These are phyloP conservation scores for Russula emetica DNA, from an alignment of 768 basidiomycete species.

Conservation along the genomic window DNA sequence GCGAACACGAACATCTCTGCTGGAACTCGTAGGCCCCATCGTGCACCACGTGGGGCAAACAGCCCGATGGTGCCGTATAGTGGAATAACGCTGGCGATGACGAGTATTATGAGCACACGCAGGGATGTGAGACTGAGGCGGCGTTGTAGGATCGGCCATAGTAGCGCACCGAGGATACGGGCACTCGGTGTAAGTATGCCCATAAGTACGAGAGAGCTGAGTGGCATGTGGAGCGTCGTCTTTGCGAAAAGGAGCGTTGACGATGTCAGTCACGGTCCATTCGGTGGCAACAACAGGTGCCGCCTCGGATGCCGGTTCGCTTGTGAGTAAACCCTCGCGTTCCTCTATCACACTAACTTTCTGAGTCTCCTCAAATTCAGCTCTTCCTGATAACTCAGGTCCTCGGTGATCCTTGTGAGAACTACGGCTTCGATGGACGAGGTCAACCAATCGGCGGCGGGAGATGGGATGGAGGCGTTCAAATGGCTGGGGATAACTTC, in stretches of 20 bases:
- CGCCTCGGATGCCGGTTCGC: background rate
- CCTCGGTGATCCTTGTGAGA: conserved; percentile 85
- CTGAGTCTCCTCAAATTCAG: conserved; percentile 37
- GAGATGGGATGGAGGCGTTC: conserved; percentile 77
- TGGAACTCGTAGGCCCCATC: conserved; percentile 68
- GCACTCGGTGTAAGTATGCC: conserved; percentile 72
- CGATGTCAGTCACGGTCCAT: conserved; percentile 67
- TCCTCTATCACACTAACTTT: conserved; percentile 16
- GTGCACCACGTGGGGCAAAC: conserved; percentile 43
- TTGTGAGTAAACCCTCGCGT: conserved; percentile 22
- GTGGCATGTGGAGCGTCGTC: conserved; percentile 75
- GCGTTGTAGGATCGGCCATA: conserved; percentile 72
- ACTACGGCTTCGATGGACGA: conserved; percentile 72
- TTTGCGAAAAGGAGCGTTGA: conserved; percentile 92
- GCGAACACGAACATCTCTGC: conserved; percentile 85
- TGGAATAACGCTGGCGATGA: conserved; percentile 60
- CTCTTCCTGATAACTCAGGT: conserved; percentile 85
- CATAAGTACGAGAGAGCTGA: conserved; percentile 73
- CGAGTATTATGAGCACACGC: conserved; percentile 59
- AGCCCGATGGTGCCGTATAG: conserved; percentile 84
- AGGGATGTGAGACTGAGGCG: conserved; percentile 62
- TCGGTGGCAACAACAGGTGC: conserved; percentile 12
- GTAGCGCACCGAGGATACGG: conserved; percentile 81
- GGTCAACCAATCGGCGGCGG: conserved; percentile 79
- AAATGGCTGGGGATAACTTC: conserved; percentile 71